Evolutionary conservation across 257 asterid genomes (phyloP).

Genomic region (Solanum rostratum): DNA sequence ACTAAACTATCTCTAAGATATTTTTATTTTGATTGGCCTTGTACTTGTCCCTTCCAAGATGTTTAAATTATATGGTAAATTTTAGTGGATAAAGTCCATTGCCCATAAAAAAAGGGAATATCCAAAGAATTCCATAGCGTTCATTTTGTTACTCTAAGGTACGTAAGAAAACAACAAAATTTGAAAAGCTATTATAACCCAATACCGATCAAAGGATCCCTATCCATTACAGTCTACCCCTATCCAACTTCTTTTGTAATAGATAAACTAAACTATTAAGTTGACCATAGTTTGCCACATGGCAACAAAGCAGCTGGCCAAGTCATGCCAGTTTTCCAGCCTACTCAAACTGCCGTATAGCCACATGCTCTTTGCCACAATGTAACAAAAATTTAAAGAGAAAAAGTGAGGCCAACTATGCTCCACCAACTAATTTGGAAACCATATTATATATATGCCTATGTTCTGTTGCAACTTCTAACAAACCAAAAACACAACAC

Average conservation of each 20-base stretch:
- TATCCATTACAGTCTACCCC: not conserved
- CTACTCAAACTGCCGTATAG: constrained; percentile 13
- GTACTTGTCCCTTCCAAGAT: not conserved
- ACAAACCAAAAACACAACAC: constrained; percentile 3
- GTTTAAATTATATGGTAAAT: not conserved
- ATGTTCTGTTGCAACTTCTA: not conserved
- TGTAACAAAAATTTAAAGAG: constrained; percentile 7
- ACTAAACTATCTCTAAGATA: not conserved
- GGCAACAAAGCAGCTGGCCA: constrained; percentile 16
- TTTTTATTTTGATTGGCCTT: not conserved
- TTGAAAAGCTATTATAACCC: constrained; percentile 13
- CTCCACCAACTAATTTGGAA: constrained; percentile 54
- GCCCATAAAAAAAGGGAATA: not conserved
- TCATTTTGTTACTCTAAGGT: not conserved
- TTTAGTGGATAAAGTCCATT: not conserved
- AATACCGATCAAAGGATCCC: constrained; percentile 32
- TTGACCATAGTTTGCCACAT: constrained; percentile 18
- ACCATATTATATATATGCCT: not conserved
- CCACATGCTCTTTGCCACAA: constrained; percentile 48
- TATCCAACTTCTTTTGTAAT: not conserved
- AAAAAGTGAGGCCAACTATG: constrained; percentile 2
- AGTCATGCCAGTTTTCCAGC: constrained; percentile 3
- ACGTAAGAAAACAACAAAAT: constrained; percentile 1
- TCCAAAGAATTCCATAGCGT: not conserved
- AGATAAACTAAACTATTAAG: not conserved